Evolutionary conservation across 129 eudicot genomes (phyloP), one percentile per base, ranked within the genome.

Genomic region (Glebionis coronaria): DNA sequence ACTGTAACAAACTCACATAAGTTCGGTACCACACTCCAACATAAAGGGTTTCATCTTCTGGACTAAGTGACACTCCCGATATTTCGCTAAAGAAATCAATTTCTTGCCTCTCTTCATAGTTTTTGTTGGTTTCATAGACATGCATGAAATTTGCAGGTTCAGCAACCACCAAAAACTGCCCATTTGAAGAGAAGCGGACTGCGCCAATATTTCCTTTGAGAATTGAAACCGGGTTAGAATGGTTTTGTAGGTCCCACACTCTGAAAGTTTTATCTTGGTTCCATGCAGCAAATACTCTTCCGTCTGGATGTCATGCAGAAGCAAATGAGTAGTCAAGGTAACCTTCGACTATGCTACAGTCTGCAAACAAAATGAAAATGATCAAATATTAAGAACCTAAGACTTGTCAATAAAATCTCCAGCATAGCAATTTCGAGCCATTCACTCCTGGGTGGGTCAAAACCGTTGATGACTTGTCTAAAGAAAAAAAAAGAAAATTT

Each of bases 111-210:
- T 64, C 78, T 52, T 80, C 73, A 61, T 72, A 91, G 44, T 78
- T 68, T 44, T 55, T 61, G n/a, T 67, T 65, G 45, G 82, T 65
- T 50, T 57, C 73, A 31, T 79, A 91, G 0, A 91, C 71, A 18
- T 91, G 97, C 38, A 91, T 94, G 14, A 91, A 91, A 69, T 91
- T 96, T 16, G 94, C 97, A 5, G 94, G 96, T 69, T 91, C 96
- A 1, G 94, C 96, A 52, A 79, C 79, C n/a, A n/a, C n/a, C n/a
- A n/a, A n/a, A n/a, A n/a, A n/a, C n/a, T n/a, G n/a, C n/a, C n/a
- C n/a, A n/a, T 16, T 90, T 4, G 88, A 74, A 19, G 97, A 80
- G 79, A 78, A 91, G 18, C 94, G 95, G 68, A 85, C 79, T n/a
- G 97, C 87, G 45, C 97, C 77, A 18, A 85, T 77, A 72, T 91